A percentile compares a stretch with the other conserved stretches of the same genome.
Conservation (phyloP, 768 basidiomycete genomes). For the Tylopilus balloui region DNA sequence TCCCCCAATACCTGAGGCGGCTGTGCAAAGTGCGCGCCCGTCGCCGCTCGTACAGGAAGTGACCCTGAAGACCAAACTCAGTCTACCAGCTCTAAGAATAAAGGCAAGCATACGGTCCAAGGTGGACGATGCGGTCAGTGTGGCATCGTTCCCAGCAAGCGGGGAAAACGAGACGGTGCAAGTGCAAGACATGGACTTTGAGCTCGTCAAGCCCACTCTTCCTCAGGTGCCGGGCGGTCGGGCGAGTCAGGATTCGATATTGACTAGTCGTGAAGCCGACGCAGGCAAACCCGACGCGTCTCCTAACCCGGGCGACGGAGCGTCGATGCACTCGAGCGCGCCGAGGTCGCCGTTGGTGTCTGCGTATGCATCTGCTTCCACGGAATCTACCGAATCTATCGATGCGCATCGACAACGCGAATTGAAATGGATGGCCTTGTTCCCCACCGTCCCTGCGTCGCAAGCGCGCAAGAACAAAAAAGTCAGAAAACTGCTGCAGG, state of each 20-base stretch:
- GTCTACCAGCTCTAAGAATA: slow-evolving; percentile 61
- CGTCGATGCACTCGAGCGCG: slow-evolving; percentile 37
- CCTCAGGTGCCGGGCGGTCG: slow-evolving; percentile 37
- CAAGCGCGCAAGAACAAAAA: slow-evolving; percentile 79
- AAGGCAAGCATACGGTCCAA: slow-evolving; percentile 27
- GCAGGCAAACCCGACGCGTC: slow-evolving; percentile 13
- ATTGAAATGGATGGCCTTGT: slow-evolving; percentile 65
- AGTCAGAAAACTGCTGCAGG: slow-evolving; percentile 63
- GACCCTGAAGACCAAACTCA: slow-evolving; percentile 56
- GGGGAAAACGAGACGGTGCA: slow-evolving; percentile 57
- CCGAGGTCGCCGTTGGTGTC: slow-evolving; percentile 25
- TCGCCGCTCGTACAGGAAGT: slow-evolving; percentile 28
- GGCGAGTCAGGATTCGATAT: slow-evolving; percentile 52
- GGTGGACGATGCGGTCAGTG: slow-evolving; percentile 30
- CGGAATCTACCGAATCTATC: slow-evolving; percentile 27
- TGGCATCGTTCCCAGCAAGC: slow-evolving; percentile 20
- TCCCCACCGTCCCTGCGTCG: slow-evolving; percentile 52
- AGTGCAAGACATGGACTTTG: slow-evolving; percentile 78
- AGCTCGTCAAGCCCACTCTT: slow-evolving; percentile 63
- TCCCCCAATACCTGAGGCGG: slow-evolving; percentile 36
- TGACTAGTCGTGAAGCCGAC: slow-evolving; percentile 29
- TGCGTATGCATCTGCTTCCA: not conserved
- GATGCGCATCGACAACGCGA: slow-evolving; percentile 75
- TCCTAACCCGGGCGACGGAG: slow-evolving; percentile 36
- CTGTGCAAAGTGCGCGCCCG: slow-evolving; percentile 29